Base-by-base conservation (phyloP, 2,329 filamentous ascomycete genomes). In the Neofusicoccum umdonicola region DNA sequence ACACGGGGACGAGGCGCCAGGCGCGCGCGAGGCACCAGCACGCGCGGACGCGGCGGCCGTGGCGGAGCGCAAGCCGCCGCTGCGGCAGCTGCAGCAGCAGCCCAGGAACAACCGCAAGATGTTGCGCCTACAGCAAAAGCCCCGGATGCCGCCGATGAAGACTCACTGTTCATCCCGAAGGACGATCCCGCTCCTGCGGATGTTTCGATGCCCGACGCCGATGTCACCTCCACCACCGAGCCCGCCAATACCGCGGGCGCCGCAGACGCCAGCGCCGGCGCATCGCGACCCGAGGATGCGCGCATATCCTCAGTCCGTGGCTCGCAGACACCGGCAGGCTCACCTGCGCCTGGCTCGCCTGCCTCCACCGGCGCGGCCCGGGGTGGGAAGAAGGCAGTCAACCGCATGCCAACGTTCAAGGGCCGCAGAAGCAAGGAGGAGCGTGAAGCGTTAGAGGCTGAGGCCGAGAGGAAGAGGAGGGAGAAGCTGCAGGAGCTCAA, bases 401-500 rank as follows among this genome's bases (percentile, higher is more conserved):
- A 67, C 35, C 67, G 70, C 7, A 73, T 76, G 58, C 80, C 81
- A 4, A 78, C 77, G 42, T 81, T 79, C 64, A 78, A 74, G 15
- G 79, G 78, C 12, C 74, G 81, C 61, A 71, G 81, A 62, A 82
- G 78, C 66, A 80, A 81, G 66, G 76, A 78, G 47, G 77, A 78
- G 51, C 74, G 80, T 64, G 79, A 78, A 35, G 78, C 80, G 56
- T 71, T 78, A 27, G 77, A 78, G 64, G 76, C 78, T 42, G 75
- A 76, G 50, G 75, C 75, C 42, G 69, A 73, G 27, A 77, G 77
- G 57, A 73, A 78, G 44, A 77, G 79, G 58, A 70, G 72, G 22
- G 74, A 75, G 52, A 74, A 78, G 63, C 73, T 74, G 22, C 73
- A 71, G 22, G 73, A 77, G 51, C 69, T 73, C 9, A 74, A 72